Evolutionary conservation across 2,329 filamentous ascomycete species (phyloP), one percentile per base, ranked within the genome.

Genomic region (Aspergillus viridinutans): DNA sequence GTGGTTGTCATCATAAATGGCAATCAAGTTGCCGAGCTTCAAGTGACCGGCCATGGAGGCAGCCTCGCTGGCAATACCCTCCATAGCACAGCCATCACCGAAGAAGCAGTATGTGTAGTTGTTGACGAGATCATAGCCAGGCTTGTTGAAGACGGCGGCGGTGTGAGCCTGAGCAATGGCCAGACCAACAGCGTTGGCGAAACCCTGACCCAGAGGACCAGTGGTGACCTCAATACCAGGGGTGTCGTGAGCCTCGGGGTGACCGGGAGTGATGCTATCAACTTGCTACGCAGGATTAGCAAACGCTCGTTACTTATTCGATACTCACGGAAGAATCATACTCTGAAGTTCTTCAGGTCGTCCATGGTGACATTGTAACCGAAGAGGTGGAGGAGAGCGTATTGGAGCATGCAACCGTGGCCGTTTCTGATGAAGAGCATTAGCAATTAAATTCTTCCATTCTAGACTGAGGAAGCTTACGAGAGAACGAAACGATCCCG

Each of bases 381-480:
- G 79, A 92, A 96, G 56, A 99, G 84, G 83, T 99, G 94, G 71
- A 99, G 89, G 68, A 99, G 85, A 72, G 93, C 90, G 87, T 99
- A 99, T 78, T 97, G 94, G 60, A 99, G 90, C 92, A 99, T 96
- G 86, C 94, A 99, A 70, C 89, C 94, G 81, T 99, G 94, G 69
- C 94, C 94, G 83, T 99, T 99, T 61, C 92, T 97, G 69, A 49
- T 26, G 28, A 52, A 60, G 28, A 2, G 48, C 56, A n/a, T 38
- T 38, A 60, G 45, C 52, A 40, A 62, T 61, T 54, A 58, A 56
- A 45, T 14, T 53, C 48, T 50, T 53, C 26, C 47, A 1, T 23
- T 14, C n/a, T n/a, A 25, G 23, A 14, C 47, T n/a, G 42, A 35
- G n/a, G 47, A 48, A 21, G 89, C 92, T 85, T 85, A 97, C 92